Conservation (phyloP, 345 rosid genomes). For the Durio zibethinus region DNA sequence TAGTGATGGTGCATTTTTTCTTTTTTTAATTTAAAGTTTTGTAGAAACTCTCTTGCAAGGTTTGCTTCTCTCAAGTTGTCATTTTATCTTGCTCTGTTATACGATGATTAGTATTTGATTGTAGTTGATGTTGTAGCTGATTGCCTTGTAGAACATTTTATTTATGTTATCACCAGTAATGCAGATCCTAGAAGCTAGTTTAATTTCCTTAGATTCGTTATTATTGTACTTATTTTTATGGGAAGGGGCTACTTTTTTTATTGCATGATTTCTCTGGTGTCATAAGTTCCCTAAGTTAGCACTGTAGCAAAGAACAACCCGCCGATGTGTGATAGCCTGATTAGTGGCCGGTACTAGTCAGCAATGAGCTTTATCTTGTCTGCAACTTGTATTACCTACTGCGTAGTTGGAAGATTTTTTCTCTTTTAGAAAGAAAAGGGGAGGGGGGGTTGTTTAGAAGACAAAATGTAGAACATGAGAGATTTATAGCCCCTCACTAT, state of each 20-base stretch:
- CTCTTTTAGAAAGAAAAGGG: no score
- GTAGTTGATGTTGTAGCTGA: background rate
- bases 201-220: background rate
- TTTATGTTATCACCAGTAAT: background rate
- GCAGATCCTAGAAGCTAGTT: background rate
- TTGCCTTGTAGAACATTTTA: background rate
- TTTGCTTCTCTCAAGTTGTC: background rate
- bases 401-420: no score
- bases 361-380: no score
- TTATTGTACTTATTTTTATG: background rate
- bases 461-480: no score
- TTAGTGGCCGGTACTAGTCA: no score
- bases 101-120: background rate
- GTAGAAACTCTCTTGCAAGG: background rate
- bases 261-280: background rate
- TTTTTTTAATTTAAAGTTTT: no score
- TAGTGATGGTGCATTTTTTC: background rate
- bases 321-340: background rate
- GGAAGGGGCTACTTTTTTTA: background rate
- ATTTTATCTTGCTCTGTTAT: background rate
- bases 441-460: no score
- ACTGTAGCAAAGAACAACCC: background rate
- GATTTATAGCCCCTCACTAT: no score
- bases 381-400: no score
- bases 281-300: background rate